These are phyloP conservation scores for Beauveria sp. DNA, from an alignment of 2,329 filamentous ascomycete species.

Conservation along the genomic window DNA sequence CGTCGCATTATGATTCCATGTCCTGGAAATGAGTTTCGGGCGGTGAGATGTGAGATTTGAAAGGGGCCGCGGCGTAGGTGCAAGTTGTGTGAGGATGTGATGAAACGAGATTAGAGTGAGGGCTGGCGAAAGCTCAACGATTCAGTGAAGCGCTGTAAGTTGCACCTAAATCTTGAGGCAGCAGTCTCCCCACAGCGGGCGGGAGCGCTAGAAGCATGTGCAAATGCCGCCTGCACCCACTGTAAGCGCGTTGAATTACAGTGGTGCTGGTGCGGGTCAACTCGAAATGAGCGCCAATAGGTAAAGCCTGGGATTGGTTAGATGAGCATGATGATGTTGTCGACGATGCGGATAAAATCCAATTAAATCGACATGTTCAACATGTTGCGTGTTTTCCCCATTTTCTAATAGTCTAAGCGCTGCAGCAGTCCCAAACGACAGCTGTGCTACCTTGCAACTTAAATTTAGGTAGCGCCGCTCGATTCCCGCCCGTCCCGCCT, in stretches of 20 bases:
- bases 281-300: too few species aligned
- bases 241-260: background rate
- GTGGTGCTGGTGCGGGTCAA: background rate
- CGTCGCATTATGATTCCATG: conserved; percentile 52
- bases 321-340: too few species aligned
- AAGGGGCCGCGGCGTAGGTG: background rate
- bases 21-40: conserved; percentile 12
- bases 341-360: too few species aligned
- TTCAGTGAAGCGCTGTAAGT: too few species aligned
- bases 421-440: background rate
- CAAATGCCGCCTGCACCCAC: background rate
- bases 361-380: too few species aligned
- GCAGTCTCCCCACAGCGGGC: background rate
- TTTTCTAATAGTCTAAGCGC: background rate
- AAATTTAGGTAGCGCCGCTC: too few species aligned
- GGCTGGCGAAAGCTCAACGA: background rate
- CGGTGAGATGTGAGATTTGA: background rate
- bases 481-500: background rate
- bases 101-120: background rate
- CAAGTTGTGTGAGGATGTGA: background rate
- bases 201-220: background rate
- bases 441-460: too few species aligned
- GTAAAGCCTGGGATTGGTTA: too few species aligned
- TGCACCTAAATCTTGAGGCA: too few species aligned
- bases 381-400: too few species aligned